Evolutionary conservation across 2,329 filamentous ascomycete genomes (phyloP).

Genomic region (Colletotrichum melonis): DNA sequence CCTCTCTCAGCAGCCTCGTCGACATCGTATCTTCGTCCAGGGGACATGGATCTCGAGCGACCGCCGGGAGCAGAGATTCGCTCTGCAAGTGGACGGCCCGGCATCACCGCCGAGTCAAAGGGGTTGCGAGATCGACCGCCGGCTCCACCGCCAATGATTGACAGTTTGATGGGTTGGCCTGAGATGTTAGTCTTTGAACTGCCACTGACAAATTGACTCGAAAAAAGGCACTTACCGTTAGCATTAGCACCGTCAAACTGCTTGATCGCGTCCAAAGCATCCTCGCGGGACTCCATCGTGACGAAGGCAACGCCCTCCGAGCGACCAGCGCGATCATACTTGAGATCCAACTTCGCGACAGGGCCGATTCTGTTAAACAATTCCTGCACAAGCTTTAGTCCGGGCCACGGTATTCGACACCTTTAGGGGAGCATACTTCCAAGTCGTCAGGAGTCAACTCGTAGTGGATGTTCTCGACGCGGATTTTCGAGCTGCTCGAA

Average conservation of each 20-base stretch:
- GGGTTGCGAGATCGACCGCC: constrained; percentile 59
- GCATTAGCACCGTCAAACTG: constrained; percentile 93
- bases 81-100: constrained; percentile 68
- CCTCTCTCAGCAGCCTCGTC: constrained; percentile 72
- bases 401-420: no score
- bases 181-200: constrained; percentile 9
- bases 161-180: constrained; percentile 85
- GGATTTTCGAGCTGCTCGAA: constrained; percentile 74
- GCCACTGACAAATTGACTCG: background rate
- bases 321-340: constrained; percentile 89
- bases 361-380: constrained; percentile 84
- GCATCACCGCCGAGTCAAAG: constrained; percentile 66
- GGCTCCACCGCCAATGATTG: constrained; percentile 68
- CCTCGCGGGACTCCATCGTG: constrained; percentile 77
- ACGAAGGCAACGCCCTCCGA: constrained; percentile 88
- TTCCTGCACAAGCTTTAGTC: constrained; percentile 65
- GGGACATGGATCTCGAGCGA: constrained; percentile 73
- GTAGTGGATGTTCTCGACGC: constrained; percentile 92
- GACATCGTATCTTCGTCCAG: constrained; percentile 57
- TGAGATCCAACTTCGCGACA: constrained; percentile 74
- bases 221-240: constrained; percentile 66
- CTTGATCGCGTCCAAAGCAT: constrained; percentile 79
- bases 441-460: constrained; percentile 89
- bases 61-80: constrained; percentile 66
- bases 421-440: constrained; percentile 63